phyloP scores from a whole-genome alignment of 1,284 basidiomycete genomes.

The Pseudozyma tsukubaensis region DNA sequence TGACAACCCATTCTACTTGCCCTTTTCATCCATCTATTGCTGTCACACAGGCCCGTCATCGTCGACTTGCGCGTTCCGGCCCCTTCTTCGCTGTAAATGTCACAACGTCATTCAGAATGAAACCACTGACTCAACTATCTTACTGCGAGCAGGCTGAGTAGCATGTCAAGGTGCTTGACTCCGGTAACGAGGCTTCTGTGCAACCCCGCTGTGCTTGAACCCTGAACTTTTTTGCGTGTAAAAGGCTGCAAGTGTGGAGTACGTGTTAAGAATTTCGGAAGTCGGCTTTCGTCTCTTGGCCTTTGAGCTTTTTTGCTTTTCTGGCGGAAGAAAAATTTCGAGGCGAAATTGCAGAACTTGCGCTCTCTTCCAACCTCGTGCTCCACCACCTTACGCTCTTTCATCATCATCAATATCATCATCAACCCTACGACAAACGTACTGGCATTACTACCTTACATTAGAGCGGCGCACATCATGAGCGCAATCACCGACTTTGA shows the following conservation, averaged over 20 bases:
- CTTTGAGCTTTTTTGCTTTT: conserved; percentile 1
- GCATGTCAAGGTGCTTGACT: too few species aligned
- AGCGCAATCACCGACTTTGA: conserved; percentile 32
- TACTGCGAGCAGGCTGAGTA: too few species aligned
- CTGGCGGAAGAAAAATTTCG: conserved; percentile 23
- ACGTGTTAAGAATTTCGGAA: conserved; percentile 13
- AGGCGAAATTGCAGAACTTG: conserved; percentile 6
- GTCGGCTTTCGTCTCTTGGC: conserved; percentile 6
- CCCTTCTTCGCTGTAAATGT: not conserved
- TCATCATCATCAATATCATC: conserved; percentile 12
- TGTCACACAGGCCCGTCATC: conserved; percentile 30
- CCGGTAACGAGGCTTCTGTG: too few species aligned
- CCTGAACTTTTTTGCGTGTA: too few species aligned
- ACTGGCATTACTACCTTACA: not conserved
- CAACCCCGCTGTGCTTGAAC: too few species aligned
- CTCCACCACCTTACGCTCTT: not conserved
- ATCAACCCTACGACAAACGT: too few species aligned
- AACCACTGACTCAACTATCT: too few species aligned
- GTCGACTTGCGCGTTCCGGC: conserved; percentile 29
- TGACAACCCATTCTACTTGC: conserved; percentile 3
- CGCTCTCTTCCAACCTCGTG: not conserved
- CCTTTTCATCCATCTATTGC: too few species aligned
- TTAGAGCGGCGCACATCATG: conserved; percentile 4
- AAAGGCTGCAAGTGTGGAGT: too few species aligned
- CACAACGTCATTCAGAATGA: too few species aligned